phyloP scores from a whole-genome alignment of 225 moss, liverwort and hornwort species.

The Pseudisothecium myosuroides region DNA sequence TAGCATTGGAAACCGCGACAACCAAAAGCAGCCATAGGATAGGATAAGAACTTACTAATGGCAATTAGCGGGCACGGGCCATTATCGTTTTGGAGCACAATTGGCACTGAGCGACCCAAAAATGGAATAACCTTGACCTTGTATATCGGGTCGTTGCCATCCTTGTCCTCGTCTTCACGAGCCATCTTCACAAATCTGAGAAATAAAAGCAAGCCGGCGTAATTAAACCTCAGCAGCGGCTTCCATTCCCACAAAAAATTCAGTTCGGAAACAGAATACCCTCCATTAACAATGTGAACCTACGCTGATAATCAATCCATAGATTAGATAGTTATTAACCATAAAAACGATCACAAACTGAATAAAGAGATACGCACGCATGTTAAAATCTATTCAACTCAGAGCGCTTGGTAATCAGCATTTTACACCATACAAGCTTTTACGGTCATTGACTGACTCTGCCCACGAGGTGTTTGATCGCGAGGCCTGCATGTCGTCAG shows the following conservation, averaged over 20 bases:
- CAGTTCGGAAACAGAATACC: not conserved
- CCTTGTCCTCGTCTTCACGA: constrained; percentile 83
- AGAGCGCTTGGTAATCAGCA: not conserved
- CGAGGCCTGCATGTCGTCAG: not conserved
- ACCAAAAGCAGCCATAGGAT: not conserved
- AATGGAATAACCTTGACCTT: constrained; percentile 87
- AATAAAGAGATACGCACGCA: not conserved
- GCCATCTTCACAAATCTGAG: constrained; percentile 38
- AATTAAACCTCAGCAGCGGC: not conserved
- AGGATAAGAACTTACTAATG: constrained; percentile 55
- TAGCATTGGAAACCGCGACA: not conserved
- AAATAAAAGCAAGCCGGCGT: not conserved
- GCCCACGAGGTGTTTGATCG: not conserved
- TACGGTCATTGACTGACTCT: not conserved
- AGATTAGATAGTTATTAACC: not conserved
- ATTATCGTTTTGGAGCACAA: constrained; percentile 97
- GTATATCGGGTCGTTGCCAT: constrained; percentile 61
- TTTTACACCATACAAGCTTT: not conserved
- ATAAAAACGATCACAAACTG: not conserved
- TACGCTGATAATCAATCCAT: not conserved
- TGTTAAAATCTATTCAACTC: not conserved
- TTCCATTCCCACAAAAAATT: not conserved
- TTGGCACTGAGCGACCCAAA: constrained; percentile 78
- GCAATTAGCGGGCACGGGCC: constrained; percentile 98
- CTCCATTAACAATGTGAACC: not conserved